These are phyloP conservation scores for Phoma sp. DNA, from an alignment of 2,329 filamentous ascomycete genomes.

Conservation along the genomic window DNA sequence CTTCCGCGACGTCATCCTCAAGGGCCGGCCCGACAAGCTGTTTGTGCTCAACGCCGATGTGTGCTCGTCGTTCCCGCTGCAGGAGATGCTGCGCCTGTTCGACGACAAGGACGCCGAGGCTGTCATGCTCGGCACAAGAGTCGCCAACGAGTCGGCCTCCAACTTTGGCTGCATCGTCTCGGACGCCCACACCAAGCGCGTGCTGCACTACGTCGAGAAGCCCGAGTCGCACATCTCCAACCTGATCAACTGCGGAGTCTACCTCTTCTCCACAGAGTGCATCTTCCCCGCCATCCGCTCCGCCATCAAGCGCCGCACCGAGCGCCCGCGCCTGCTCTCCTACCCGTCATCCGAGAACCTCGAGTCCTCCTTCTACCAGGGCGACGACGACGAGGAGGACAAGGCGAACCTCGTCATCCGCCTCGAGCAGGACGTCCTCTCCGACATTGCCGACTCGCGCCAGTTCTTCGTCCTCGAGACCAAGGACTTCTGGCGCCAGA, in stretches of 20 bases:
- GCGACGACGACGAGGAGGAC: constrained; percentile 73
- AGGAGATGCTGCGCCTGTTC: constrained; percentile 94
- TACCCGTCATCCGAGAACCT: constrained; percentile 97
- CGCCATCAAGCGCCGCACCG: constrained; percentile 93
- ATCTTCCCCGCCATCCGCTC: constrained; percentile 96
- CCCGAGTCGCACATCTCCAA: constrained; percentile 97
- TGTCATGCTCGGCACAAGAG: constrained; percentile 90
- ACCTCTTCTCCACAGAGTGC: constrained; percentile 93
- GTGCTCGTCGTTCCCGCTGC: constrained; percentile 96
- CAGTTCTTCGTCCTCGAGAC: constrained; percentile 99
- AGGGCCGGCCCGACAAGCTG: constrained; percentile 91
- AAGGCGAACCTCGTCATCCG: constrained; percentile 87
- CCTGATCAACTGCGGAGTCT: constrained; percentile 98
- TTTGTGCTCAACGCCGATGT: constrained; percentile 98
- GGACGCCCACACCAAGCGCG: constrained; percentile 90
- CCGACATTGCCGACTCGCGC: constrained; percentile 94
- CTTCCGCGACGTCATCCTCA: constrained; percentile 98
- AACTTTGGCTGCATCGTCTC: constrained; percentile 99
- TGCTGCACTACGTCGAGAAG: constrained; percentile 99
- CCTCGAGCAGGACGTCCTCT: constrained; percentile 95
- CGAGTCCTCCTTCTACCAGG: constrained; percentile 69
- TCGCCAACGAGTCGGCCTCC: constrained; percentile 86
- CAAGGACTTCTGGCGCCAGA: constrained; percentile 99
- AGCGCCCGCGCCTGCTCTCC: constrained; percentile 88
- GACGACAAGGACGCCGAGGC: constrained; percentile 96